Evolutionary conservation across 108 stramenopile genomes (phyloP).

Genomic region (Cyclotella choctawhatcheeana): DNA sequence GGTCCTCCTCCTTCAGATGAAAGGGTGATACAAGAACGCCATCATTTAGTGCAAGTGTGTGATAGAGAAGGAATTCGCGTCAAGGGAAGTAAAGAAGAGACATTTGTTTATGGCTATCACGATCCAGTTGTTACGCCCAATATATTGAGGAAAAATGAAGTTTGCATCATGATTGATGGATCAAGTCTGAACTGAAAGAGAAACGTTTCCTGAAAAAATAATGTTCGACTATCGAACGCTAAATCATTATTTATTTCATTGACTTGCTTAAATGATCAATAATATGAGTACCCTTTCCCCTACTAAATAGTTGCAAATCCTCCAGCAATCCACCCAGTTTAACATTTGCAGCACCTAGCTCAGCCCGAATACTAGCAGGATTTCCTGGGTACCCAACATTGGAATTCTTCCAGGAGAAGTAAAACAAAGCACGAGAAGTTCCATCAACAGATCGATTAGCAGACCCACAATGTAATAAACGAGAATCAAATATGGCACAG

Average conservation of each 20-base stretch:
- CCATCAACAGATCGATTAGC: slow-evolving; percentile 62
- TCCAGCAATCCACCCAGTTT: slow-evolving; percentile 28
- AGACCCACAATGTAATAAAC: slow-evolving; percentile 75
- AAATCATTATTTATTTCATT: not conserved
- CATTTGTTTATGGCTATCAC: slow-evolving; percentile 74
- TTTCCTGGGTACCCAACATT: slow-evolving; percentile 71
- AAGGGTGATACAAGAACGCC: slow-evolving; percentile 47
- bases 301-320: slow-evolving; percentile 32
- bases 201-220: not conserved
- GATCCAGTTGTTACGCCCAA: slow-evolving; percentile 77
- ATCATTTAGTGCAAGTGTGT: slow-evolving; percentile 38
- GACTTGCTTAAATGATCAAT: no score
- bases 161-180: slow-evolving; percentile 62
- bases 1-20: slow-evolving; percentile 67
- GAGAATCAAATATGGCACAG: slow-evolving; percentile 82
- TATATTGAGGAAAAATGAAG: slow-evolving; percentile 66
- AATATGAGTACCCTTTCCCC: slow-evolving; percentile 34
- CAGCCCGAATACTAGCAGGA: slow-evolving; percentile 72
- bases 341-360: slow-evolving; percentile 34
- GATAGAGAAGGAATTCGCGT: slow-evolving; percentile 44
- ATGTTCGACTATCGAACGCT: no score
- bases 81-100: slow-evolving; percentile 37
- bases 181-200: slow-evolving; percentile 14
- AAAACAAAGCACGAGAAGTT: slow-evolving; percentile 70
- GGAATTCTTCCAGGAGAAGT: slow-evolving; percentile 74